Evolutionary conservation across 2,329 filamentous ascomycete species (phyloP), one percentile per base, ranked within the genome.

Genomic region (Penicillium sp.): DNA sequence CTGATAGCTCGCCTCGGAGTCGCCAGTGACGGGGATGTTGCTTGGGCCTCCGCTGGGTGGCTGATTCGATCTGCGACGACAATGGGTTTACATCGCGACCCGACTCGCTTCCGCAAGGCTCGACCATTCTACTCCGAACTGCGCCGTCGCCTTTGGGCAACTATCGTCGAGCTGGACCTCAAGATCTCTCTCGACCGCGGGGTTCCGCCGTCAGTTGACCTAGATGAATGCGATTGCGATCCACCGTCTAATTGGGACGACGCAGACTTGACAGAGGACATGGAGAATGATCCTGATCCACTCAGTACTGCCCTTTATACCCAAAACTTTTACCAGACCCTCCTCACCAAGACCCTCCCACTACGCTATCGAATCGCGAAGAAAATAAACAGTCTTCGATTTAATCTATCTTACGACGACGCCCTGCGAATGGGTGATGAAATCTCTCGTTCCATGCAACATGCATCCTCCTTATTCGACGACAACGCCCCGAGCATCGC

Each of bases 111-210:
- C 17, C 59, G 62, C 2, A 69, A 72, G 19, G 70, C 68, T 4
- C 53, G 59, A 1, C 63, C 62, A 11, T 78, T 63, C 70, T 78
- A 53, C 80, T 62, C 58, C 0, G 77, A 80, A 54, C 75, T 79
- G 67, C 73, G 75, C 16, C 71, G 76, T 17, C 69, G 76, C n/a
- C 52, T 78, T 4, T 79, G 77, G 77, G 68, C 71, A n/a, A 77
- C 76, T 0, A 71, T 78, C 9, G 53, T 78, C 11, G 75, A 79
- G 56, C 58, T 77, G 28, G 73, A 75, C 46, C 55, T 78, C 19
- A 71, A 74, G 52, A 67, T 71, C 2, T 69, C 73, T 1, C 56
- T 75, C 7, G 68, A 73, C 36, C 63, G 67, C 8, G 74, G 73
- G 0, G 65, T 73, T 30, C 61, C 67, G 1, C 69, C 71, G 3